Percentiles rank a stretch among this genome's conserved stretches.
Evolutionary conservation across 2,329 filamentous ascomycete genomes (phyloP).

Genomic region (Cladorrhinum sp.): DNA sequence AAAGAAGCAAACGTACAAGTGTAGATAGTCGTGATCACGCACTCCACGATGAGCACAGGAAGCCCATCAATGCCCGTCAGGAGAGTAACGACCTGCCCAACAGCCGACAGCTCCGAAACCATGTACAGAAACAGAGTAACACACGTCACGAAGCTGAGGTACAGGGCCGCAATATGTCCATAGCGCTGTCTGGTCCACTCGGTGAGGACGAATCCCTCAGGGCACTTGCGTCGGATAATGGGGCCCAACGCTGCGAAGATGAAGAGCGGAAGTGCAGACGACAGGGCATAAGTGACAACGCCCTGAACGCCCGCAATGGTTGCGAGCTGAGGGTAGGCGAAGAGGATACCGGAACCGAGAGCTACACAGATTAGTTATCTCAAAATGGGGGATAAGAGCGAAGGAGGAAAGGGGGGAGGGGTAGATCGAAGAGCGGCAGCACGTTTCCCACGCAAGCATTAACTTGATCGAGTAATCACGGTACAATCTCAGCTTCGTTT

Average conservation of each 20-base stretch:
- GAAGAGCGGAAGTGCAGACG: constrained; percentile 69
- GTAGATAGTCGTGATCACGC: constrained; percentile 75
- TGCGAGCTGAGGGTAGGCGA: constrained; percentile 77
- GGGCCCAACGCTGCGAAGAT: constrained; percentile 72
- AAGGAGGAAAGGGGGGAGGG: constrained; percentile 27
- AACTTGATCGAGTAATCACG: constrained; percentile 97
- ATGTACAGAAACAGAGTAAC: constrained; percentile 85
- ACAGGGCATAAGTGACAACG: constrained; percentile 70
- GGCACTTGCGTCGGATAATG: constrained; percentile 74
- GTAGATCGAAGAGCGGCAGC: constrained; percentile 70
- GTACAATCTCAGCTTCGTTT: constrained; percentile 89
- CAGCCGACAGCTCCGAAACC: constrained; percentile 77
- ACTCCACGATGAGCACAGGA: constrained; percentile 74
- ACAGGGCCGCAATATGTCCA: constrained; percentile 65
- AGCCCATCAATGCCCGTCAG: constrained; percentile 73
- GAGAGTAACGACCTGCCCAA: constrained; percentile 73
- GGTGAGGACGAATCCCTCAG: constrained; percentile 79
- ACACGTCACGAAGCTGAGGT: constrained; percentile 73
- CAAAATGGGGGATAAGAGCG: constrained; percentile 13
- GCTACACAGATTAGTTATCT: constrained; percentile 55
- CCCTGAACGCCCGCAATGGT: constrained; percentile 78
- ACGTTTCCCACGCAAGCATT: constrained; percentile 99
- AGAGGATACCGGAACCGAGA: constrained; percentile 79
- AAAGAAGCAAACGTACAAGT: constrained; percentile 56
- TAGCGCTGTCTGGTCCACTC: constrained; percentile 82